Evolutionary conservation across 768 basidiomycete species (phyloP).

Genomic region (Rhizopogon sp.): DNA sequence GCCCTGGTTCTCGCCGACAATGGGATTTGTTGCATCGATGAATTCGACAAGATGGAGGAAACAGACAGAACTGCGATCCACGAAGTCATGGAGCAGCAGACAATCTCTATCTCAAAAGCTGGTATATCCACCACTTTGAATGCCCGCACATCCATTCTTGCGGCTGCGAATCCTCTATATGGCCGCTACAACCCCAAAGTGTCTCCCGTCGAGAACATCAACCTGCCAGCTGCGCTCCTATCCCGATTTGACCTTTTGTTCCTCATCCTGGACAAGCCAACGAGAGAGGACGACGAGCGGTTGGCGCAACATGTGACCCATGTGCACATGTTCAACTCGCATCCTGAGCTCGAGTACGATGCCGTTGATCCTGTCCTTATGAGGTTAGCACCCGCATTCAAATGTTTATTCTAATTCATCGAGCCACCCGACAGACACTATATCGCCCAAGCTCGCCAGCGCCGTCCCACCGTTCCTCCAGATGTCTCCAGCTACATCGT

Average conservation of each 20-base stretch:
- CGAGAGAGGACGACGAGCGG: constrained; percentile 91
- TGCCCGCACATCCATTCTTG: constrained; percentile 94
- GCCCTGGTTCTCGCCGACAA: constrained; percentile 99
- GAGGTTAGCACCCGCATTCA: constrained; percentile 47
- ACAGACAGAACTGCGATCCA: constrained; percentile 96
- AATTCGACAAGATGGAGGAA: constrained; percentile 99
- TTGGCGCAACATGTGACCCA: constrained; percentile 96
- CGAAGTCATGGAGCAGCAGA: constrained; percentile 99
- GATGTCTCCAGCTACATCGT: constrained; percentile 91
- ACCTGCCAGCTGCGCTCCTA: constrained; percentile 91
- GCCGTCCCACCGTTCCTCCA: constrained; percentile 85
- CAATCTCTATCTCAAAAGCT: constrained; percentile 98
- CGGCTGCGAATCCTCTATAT: constrained; percentile 96
- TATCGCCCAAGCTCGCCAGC: constrained; percentile 85
- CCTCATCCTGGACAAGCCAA: constrained; percentile 94
- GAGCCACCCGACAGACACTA: constrained; percentile 61
- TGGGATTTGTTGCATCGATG: constrained; percentile 99
- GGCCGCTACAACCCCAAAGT: constrained; percentile 98
- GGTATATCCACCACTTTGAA: constrained; percentile 98
- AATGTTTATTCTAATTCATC: constrained; percentile 5
- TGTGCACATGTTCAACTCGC: constrained; percentile 94
- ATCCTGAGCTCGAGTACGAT: constrained; percentile 82
- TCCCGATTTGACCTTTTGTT: constrained; percentile 97
- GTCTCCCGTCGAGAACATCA: constrained; percentile 98
- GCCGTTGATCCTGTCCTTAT: constrained; percentile 83